Evolutionary conservation across 345 rosid species (phyloP), one percentile per base, ranked within the genome.

Genomic region (Turnera subulata): DNA sequence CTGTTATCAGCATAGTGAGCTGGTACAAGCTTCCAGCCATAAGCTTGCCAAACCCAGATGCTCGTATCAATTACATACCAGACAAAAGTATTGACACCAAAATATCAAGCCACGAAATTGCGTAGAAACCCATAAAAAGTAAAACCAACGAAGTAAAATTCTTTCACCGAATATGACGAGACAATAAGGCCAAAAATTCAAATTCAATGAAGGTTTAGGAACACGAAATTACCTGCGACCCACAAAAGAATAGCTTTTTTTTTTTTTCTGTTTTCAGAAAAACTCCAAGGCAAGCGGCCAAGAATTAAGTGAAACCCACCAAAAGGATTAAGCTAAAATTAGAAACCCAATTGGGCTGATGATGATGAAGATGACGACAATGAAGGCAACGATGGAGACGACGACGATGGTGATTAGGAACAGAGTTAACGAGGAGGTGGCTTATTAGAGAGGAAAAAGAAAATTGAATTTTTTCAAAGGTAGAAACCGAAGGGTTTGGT

Each of bases 201-300:
- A 42, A 61, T 25, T 42, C 35, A 45, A 4, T 35, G 5, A 20
- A 16, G 15, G 37, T 29, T 17, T 24, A 33, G 0, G n/a, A n/a
- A 39, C 38, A 53, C 29, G 57, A 50, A 61, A 50, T 53, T 63
- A 63, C 67, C 59, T 63, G 59, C 37, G 43, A 51, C 37, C 53
- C 25, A 18, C 12, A 43, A 37, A 44, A 45, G 37, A 62, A 45
- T 8, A 35, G 44, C 23, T 17, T 21, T n/a, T n/a, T n/a, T n/a
- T n/a, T n/a, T n/a, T n/a, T n/a, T n/a, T n/a, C n/a, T n/a, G n/a
- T n/a, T n/a, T 15, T 15, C 24, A 45, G 29, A 58, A 58, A 58
- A 13, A 43, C 25, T 44, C 38, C 17, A 44, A 32, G 43, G 23
- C 13, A 38, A 21, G n/a, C 11, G 16, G 1, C 7, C 12, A 6